These are phyloP conservation scores for Aspergillus kassunensis DNA, from an alignment of 495 filamentous ascomycete genomes.

Conservation along the genomic window DNA sequence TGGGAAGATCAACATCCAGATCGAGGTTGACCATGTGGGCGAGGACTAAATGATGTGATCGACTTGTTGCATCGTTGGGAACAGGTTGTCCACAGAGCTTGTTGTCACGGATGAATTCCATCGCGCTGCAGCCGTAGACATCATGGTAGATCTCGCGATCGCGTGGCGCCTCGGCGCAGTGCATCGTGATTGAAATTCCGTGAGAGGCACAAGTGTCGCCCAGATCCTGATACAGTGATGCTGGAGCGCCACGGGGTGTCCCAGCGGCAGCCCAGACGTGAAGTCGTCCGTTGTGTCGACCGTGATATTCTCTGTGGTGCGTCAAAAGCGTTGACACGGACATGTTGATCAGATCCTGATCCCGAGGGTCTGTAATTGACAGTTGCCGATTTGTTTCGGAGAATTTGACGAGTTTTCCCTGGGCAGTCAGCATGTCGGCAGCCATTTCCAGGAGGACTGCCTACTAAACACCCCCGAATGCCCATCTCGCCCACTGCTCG, in stretches of 20 bases:
- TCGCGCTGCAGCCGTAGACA: conserved; percentile 10
- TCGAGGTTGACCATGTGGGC: conserved; percentile 48
- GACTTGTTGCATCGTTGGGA: not conserved
- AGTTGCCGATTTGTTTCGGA: conserved; percentile 27
- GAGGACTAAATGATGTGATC: conserved; percentile 36
- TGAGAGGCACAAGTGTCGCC: conserved; percentile 31
- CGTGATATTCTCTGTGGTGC: conserved; percentile 24
- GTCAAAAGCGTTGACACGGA: conserved; percentile 21
- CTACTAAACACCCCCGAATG: conserved; percentile 38
- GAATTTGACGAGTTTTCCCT: conserved; percentile 38
- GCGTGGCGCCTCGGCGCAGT: conserved; percentile 35
- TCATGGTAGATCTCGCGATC: conserved; percentile 38
- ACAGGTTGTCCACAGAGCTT: conserved; percentile 23
- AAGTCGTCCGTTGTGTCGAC: conserved; percentile 30
- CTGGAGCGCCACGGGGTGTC: conserved; percentile 35
- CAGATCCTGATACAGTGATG: conserved; percentile 18
- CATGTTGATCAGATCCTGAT: conserved; percentile 28
- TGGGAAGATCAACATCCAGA: conserved; percentile 35
- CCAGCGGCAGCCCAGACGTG: conserved; percentile 43
- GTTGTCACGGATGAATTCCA: conserved; percentile 9
- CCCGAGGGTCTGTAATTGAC: conserved; percentile 31
- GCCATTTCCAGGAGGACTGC: not conserved
- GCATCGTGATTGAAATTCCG: conserved; percentile 38
- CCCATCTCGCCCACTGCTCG: conserved; percentile 37
- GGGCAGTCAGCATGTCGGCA: not conserved